Evolutionary conservation across 345 rosid species (phyloP), one percentile per base, ranked within the genome.

Genomic region (Murraya paniculata): DNA sequence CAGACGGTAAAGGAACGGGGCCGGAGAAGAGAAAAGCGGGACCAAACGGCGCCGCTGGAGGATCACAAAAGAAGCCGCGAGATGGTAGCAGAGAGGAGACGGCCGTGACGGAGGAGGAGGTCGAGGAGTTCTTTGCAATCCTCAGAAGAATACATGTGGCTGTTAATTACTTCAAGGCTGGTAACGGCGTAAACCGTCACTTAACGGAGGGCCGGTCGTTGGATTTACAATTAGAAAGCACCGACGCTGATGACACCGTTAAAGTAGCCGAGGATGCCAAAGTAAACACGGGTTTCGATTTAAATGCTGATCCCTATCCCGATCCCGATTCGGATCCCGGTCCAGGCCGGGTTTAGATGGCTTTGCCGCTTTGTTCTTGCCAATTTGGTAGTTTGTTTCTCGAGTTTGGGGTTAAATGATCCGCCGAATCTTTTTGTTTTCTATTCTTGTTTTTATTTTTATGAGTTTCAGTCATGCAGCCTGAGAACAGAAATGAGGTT

Each of bases 111-210:
- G 74, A 50, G 11, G 59, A 71, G 35, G 74, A 71, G 62, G 74
- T 71, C 14, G 74, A 71, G 59, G 74, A 71, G 74, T 71, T 71
- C 60, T 71, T 71, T 30, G 74, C 74, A 11, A 71, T 71, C 1
- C 14, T 71, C 60, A 45, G 36, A 30, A 50, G 39, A 31, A 71
- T 53, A 31, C 61, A 27, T 10, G 74, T 28, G 61, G 74, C 74
- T 24, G 38, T 30, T 30, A 30, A 71, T 50, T 71, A 50, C 24
- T 25, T 71, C 41, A 71, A 56, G 75, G 31, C 30, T 21, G 18
- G 14, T 53, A 53, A 71, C 64, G 75, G 16, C 45, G 45, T 4
- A 7, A 21, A 22, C 19, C 27, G 75, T 21, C 31, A 30, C 18
- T 30, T 35, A n/a, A 68, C 53, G 30, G 50, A 10, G 50, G n/a